Conservation (phyloP, 495 filamentous ascomycete genomes). For the Aspergillus haitiensis region DNA sequence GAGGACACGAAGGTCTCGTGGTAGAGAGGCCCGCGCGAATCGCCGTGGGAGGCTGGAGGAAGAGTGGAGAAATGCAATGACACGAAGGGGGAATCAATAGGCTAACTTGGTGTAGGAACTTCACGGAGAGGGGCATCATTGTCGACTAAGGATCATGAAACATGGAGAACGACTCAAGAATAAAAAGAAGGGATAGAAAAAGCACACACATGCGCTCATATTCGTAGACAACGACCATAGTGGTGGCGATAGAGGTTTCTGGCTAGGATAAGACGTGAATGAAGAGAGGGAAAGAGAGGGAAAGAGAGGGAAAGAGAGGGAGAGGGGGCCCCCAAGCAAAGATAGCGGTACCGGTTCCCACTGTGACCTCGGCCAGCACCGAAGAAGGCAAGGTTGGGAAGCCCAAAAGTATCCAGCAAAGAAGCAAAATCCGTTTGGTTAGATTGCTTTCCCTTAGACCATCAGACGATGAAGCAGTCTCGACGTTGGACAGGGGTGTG, state of each 20-base stretch:
- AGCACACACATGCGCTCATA: background rate
- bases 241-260: too few relatives aligned
- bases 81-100: conserved; percentile 9
- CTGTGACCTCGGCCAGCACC: background rate
- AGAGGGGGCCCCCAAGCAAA: background rate
- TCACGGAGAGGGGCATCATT: conserved; percentile 11
- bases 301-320: background rate
- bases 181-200: background rate
- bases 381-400: background rate
- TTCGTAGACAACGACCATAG: too few relatives aligned
- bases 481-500: background rate
- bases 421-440: background rate
- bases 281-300: background rate
- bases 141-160: conserved; percentile 7
- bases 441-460: background rate
- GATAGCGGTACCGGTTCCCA: background rate
- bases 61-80: conserved; percentile 17
- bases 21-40: conserved; percentile 11
- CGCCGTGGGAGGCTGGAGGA: conserved; percentile 1
- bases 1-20: conserved; percentile 6
- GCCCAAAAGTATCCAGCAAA: background rate
- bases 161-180: background rate
- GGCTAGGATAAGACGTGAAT: background rate
- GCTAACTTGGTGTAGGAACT: conserved; percentile 8
- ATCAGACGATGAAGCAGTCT: conserved; percentile 5